These are phyloP conservation scores for Vigna nakashimae DNA, from an alignment of 306 rosid genomes.

Conservation along the genomic window DNA sequence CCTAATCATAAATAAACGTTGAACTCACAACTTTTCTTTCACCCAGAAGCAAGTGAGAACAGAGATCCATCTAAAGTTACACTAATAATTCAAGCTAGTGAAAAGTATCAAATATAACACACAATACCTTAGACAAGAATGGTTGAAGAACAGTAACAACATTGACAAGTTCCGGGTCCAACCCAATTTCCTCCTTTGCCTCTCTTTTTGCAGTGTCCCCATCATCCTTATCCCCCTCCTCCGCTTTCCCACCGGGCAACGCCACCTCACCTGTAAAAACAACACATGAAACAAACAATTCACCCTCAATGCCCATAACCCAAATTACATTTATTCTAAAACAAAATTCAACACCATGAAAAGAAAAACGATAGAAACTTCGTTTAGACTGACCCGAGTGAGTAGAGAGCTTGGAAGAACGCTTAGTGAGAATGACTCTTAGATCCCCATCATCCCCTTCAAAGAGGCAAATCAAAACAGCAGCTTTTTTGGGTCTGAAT, in stretches of 20 bases:
- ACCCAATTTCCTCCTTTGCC: constrained; percentile 90
- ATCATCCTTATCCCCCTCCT: constrained; percentile 91
- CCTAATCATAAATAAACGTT: not conserved
- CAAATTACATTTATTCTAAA: not conserved
- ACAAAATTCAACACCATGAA: not conserved
- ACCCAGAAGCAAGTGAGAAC: constrained; percentile 27
- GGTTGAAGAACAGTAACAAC: constrained; percentile 89
- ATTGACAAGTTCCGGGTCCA: constrained; percentile 83
- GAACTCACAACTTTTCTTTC: constrained; percentile 36
- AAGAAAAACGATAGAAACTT: constrained; percentile 43
- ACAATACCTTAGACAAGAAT: constrained; percentile 84
- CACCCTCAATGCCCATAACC: constrained; percentile 17
- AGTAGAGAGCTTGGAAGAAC: constrained; percentile 73
- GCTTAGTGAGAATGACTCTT: constrained; percentile 86
- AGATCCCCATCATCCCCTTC: constrained; percentile 88
- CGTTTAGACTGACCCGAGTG: constrained; percentile 75
- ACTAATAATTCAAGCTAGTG: constrained; percentile 3
- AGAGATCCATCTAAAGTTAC: constrained; percentile 11
- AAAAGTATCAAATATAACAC: not conserved
- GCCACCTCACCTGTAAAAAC: constrained; percentile 81
- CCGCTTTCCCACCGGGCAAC: constrained; percentile 95
- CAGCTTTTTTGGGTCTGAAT: constrained; percentile 79
- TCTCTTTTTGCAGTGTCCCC: constrained; percentile 91
- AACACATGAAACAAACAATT: not conserved
- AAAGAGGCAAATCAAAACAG: constrained; percentile 90